Percentiles rank a stretch among this genome's conserved stretches.
phyloP scores from a whole-genome alignment of 768 basidiomycete genomes.

The Vararia minispora region DNA sequence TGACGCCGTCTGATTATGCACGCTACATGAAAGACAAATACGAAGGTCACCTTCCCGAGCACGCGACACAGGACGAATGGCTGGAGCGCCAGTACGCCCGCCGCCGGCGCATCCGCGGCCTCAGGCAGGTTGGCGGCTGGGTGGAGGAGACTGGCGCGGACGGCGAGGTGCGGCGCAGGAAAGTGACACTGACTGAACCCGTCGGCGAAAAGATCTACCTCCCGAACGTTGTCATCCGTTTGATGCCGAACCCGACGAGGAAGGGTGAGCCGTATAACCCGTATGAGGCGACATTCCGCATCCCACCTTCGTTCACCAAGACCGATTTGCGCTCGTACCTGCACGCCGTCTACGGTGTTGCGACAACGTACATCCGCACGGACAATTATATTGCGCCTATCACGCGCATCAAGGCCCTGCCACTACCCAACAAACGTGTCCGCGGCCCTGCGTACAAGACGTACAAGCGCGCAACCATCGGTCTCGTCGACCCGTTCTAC shows the following conservation, averaged over 20 bases:
- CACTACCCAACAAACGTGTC: slow-evolving; percentile 17
- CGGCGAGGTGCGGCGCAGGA: too few relatives aligned
- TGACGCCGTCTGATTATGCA: slow-evolving; percentile 55
- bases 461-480: slow-evolving; percentile 89
- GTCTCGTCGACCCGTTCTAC: slow-evolving; percentile 87
- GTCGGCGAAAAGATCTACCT: slow-evolving; percentile 82
- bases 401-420: slow-evolving; percentile 18
- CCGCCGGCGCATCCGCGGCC: slow-evolving; percentile 59
- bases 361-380: slow-evolving; percentile 92
- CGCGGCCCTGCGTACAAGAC: slow-evolving; percentile 32
- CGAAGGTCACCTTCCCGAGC: slow-evolving; percentile 26
- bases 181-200: slow-evolving; percentile 38
- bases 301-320: slow-evolving; percentile 85
- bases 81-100: slow-evolving; percentile 41
- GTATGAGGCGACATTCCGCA: slow-evolving; percentile 88
- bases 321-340: slow-evolving; percentile 86
- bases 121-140: slow-evolving; percentile 27
- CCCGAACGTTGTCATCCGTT: slow-evolving; percentile 73
- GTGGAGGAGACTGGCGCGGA: slow-evolving; percentile 25
- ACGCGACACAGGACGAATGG: slow-evolving; percentile 45
- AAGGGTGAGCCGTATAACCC: slow-evolving; percentile 80
- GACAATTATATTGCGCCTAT: slow-evolving; percentile 71
- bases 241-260: slow-evolving; percentile 77
- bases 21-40: slow-evolving; percentile 51
- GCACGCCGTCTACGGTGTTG: slow-evolving; percentile 72